phyloP scores from a whole-genome alignment of 2,329 filamentous ascomycete species.

The Fusarium camptoceras region DNA sequence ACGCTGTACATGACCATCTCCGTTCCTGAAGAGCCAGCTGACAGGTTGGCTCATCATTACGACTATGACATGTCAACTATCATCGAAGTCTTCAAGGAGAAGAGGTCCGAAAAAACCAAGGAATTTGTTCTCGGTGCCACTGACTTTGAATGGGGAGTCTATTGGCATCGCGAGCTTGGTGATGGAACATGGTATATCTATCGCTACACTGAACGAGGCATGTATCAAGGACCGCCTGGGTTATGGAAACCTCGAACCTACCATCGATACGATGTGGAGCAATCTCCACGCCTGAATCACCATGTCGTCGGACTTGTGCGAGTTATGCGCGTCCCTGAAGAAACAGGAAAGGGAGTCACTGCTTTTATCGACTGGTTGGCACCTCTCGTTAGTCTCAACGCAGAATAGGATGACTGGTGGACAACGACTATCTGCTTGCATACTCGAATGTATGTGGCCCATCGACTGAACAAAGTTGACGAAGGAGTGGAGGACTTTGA shows the following conservation, averaged over 20 bases:
- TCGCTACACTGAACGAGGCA: slow-evolving; percentile 2
- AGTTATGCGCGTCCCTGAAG: slow-evolving; percentile 41
- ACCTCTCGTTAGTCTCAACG: slow-evolving; percentile 36
- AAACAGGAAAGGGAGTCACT: slow-evolving; percentile 38
- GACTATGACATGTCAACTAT: slow-evolving; percentile 20
- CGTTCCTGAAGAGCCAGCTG: slow-evolving; percentile 24
- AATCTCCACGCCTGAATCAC: slow-evolving; percentile 46
- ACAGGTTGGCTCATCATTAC: slow-evolving; percentile 17
- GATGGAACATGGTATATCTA: slow-evolving; percentile 48
- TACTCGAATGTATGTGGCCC: slow-evolving; percentile 43
- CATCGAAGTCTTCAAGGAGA: slow-evolving; percentile 12
- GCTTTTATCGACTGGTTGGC: slow-evolving; percentile 52
- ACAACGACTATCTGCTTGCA: slow-evolving; percentile 47
- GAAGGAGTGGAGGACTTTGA: slow-evolving; percentile 40
- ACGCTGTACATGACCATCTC: slow-evolving; percentile 46
- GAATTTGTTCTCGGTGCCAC: slow-evolving; percentile 39
- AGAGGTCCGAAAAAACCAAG: slow-evolving; percentile 37
- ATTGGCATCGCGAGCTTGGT: slow-evolving; percentile 47
- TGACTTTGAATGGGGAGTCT: slow-evolving; percentile 54
- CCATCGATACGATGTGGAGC: slow-evolving; percentile 29
- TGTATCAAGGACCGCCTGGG: slow-evolving; percentile 19
- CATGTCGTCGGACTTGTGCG: slow-evolving; percentile 50
- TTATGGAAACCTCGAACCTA: slow-evolving; percentile 35
- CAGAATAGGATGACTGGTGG: slow-evolving; percentile 48
- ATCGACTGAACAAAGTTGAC: slow-evolving; percentile 17